Percentiles rank a stretch among this genome's conserved stretches.
Evolutionary conservation across 306 rosid species (phyloP).

Genomic region (Prosopis cineraria): DNA sequence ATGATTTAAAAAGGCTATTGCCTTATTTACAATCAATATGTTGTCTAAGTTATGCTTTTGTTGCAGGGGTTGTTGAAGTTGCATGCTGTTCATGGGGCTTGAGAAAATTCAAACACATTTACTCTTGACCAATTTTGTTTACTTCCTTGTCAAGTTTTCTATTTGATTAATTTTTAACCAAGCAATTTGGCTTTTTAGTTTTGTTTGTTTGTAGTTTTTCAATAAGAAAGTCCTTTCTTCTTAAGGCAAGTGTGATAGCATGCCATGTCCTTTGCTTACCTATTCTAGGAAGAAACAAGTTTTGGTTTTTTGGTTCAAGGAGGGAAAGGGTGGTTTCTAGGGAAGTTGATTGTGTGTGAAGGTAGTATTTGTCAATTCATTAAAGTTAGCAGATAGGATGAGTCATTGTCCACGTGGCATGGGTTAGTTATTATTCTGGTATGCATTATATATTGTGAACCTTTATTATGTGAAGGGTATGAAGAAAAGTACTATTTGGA

Average conservation of each 20-base stretch:
- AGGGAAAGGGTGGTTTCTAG: too few relatives aligned
- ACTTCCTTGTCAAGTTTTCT: background rate
- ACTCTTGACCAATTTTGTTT: background rate
- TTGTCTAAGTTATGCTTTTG: conserved; percentile 17
- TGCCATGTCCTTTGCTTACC: too few relatives aligned
- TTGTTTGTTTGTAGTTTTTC: background rate
- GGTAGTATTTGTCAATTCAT: too few relatives aligned
- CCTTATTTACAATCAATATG: background rate
- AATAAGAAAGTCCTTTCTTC: background rate
- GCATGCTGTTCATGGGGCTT: background rate
- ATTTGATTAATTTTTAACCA: conserved; percentile 10
- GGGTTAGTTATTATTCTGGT: too few relatives aligned
- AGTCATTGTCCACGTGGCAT: too few relatives aligned
- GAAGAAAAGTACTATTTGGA: too few relatives aligned
- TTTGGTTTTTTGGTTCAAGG: too few relatives aligned
- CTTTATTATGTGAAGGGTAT: too few relatives aligned
- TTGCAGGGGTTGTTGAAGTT: conserved; percentile 16
- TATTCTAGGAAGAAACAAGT: too few relatives aligned
- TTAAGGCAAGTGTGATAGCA: background rate
- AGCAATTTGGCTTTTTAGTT: background rate
- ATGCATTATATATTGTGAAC: too few relatives aligned
- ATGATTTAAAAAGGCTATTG: conserved; percentile 15
- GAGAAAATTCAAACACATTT: conserved; percentile 19
- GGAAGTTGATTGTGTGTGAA: too few relatives aligned
- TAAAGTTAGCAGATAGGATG: too few relatives aligned